phyloP scores from a whole-genome alignment of 192 early-diverging fungal genomes.

The Backusella psychrophila region DNA sequence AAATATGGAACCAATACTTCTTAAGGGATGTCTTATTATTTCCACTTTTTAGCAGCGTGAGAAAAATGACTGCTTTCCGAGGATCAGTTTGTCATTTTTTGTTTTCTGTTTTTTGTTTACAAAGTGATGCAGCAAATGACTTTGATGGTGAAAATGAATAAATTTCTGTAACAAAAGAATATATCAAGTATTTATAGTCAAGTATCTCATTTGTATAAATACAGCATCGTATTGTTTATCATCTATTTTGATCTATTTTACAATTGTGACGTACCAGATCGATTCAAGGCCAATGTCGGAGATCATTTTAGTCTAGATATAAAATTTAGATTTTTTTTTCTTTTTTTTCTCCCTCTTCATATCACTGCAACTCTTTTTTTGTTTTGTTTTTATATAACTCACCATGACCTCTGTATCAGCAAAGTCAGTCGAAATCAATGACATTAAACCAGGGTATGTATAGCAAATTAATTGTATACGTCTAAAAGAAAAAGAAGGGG shows the following conservation, averaged over 20 bases:
- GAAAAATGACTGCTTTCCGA: constrained; percentile 4
- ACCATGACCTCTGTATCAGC: not conserved
- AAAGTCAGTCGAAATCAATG: not conserved
- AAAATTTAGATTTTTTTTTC: not conserved
- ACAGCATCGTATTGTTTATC: not conserved
- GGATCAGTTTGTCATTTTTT: not conserved
- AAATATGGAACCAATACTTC: not conserved
- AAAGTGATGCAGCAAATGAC: not conserved
- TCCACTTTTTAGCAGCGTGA: not conserved
- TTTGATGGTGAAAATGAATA: not conserved
- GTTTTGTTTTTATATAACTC: not conserved
- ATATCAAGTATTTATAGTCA: not conserved
- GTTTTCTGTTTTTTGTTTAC: not conserved
- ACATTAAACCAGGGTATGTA: constrained; percentile 2
- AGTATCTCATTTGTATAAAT: not conserved
- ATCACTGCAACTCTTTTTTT: not conserved
- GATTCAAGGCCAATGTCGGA: not conserved
- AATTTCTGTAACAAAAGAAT: not conserved
- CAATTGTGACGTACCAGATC: not conserved
- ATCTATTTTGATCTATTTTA: not conserved
- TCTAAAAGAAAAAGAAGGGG: not conserved
- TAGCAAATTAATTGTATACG: not conserved
- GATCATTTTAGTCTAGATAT: not conserved
- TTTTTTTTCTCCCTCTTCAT: not conserved
- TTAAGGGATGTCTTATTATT: not conserved